Conservation (phyloP, 805 yeast genomes). For the Yarrowia alimentaria region DNA sequence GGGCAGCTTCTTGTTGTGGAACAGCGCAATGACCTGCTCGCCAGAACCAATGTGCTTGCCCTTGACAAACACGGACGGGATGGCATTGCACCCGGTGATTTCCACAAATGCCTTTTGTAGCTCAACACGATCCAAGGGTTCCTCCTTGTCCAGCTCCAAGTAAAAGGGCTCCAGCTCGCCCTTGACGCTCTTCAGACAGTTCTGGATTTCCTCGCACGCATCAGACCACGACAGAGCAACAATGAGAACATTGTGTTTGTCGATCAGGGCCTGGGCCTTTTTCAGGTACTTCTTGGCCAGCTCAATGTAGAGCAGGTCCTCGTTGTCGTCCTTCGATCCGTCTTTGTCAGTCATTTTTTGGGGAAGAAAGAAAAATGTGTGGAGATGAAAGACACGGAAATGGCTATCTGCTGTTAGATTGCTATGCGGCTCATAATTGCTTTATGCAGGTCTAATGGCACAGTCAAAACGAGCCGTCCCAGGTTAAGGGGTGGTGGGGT, state of each 20-base stretch:
- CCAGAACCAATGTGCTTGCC: constrained; percentile 62
- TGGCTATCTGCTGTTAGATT: no score
- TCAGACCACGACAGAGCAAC: constrained; percentile 22
- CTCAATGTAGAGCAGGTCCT: constrained; percentile 18
- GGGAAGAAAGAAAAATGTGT: no score
- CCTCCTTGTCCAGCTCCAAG: constrained; percentile 59
- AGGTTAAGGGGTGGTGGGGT: constrained; percentile 5
- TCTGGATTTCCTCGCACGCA: constrained; percentile 13
- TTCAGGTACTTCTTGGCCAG: constrained; percentile 16
- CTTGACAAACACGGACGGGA: constrained; percentile 63
- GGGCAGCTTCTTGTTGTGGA: constrained; percentile 28
- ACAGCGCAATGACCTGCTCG: constrained; percentile 32
- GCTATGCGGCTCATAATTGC: constrained; percentile 27
- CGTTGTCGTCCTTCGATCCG: constrained; percentile 15
- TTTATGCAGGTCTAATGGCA: constrained; percentile 11
- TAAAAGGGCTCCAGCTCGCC: constrained; percentile 20
- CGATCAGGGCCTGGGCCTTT: constrained; percentile 10
- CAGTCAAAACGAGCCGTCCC: constrained; percentile 11
- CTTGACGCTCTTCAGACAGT: constrained; percentile 14
- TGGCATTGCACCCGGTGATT: constrained; percentile 62
- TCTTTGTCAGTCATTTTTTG: constrained; percentile 12
- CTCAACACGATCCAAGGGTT: constrained; percentile 46
- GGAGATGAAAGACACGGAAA: no score
- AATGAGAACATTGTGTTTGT: constrained; percentile 17
- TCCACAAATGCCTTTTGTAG: constrained; percentile 57